Evolutionary conservation across 2,329 filamentous ascomycete species (phyloP).

Genomic region (Coleophoma crateriformis): DNA sequence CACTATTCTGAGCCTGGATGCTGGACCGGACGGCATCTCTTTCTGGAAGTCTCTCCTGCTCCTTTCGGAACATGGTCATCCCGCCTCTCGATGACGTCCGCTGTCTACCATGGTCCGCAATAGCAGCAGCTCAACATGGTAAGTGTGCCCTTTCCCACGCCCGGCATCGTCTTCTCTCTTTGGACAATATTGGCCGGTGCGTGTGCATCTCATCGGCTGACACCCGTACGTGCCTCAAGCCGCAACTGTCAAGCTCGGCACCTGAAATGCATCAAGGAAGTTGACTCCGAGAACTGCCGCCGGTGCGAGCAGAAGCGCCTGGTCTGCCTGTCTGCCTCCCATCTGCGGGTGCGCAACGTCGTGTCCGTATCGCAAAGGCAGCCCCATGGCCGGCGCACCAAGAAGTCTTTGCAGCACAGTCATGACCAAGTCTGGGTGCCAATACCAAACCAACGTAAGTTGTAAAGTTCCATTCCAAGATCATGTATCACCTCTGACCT

Average conservation of each 20-base stretch:
- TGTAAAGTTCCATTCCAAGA: neutral
- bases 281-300: neutral
- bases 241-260: neutral
- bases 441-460: neutral
- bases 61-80: neutral
- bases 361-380: neutral
- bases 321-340: neutral
- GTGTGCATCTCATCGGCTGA: neutral
- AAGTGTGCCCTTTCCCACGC: neutral
- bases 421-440: conserved; percentile 1
- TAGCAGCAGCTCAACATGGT: neutral
- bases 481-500: neutral
- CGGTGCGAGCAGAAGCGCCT: neutral
- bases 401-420: neutral
- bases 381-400: neutral
- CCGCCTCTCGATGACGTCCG: neutral
- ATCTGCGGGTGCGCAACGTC: neutral
- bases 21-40: neutral
- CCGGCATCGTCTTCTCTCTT: neutral
- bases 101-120: neutral
- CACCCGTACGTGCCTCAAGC: neutral
- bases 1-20: neutral
- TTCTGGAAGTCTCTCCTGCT: neutral
- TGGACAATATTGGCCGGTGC: neutral
- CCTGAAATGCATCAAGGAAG: neutral